phyloP scores from a whole-genome alignment of 768 basidiomycete genomes.

The Suillus discolor region DNA sequence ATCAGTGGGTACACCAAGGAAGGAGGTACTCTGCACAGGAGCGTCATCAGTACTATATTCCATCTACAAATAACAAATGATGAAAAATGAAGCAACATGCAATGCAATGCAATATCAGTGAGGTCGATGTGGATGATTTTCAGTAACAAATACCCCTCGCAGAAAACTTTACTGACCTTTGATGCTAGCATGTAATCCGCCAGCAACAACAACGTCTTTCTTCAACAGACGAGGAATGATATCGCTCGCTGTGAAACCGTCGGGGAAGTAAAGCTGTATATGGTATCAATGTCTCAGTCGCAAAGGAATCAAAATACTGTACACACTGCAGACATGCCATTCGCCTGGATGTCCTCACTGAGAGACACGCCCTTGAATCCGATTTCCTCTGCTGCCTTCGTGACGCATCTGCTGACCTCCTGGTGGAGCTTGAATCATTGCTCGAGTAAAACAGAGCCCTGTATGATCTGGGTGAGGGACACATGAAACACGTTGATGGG shows the following conservation, averaged over 20 bases:
- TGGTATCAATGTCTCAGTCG: not conserved
- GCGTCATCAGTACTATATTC: conserved; percentile 5
- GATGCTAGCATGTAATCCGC: conserved; percentile 81
- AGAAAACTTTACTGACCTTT: conserved; percentile 54
- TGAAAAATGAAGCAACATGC: not conserved
- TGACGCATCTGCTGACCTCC: conserved; percentile 67
- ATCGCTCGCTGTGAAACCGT: conserved; percentile 75
- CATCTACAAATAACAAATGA: not conserved
- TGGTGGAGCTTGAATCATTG: conserved; percentile 81
- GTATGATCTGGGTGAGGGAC: conserved; percentile 76
- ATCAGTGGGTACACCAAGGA: conserved; percentile 54
- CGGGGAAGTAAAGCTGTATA: conserved; percentile 81
- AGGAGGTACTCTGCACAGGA: conserved; percentile 39
- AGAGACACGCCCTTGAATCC: conserved; percentile 78
- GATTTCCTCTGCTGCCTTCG: conserved; percentile 60
- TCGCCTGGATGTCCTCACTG: conserved; percentile 66
- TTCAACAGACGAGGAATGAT: conserved; percentile 73
- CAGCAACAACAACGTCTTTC: conserved; percentile 80
- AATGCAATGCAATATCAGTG: not conserved
- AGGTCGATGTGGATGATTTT: not conserved
- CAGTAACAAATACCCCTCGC: not conserved
- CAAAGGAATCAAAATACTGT: not conserved
- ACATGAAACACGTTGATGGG: conserved; percentile 91
- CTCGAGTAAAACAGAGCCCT: conserved; percentile 61
- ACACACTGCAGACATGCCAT: conserved; percentile 91